phyloP scores from a whole-genome alignment of 148 eudicot genomes.

The Hydrangea macrophylla region DNA sequence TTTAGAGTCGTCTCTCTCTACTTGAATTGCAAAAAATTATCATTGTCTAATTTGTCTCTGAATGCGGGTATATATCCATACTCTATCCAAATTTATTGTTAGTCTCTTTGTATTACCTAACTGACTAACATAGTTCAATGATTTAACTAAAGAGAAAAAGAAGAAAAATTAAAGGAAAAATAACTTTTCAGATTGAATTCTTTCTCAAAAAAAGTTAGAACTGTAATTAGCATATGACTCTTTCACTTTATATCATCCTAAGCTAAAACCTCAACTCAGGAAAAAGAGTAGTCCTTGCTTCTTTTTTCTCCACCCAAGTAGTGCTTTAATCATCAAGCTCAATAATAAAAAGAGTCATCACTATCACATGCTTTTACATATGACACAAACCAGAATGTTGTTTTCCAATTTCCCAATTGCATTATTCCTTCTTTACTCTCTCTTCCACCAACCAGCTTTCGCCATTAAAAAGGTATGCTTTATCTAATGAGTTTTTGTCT shows the following conservation, averaged over 20 bases:
- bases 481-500: background rate
- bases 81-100: too few relatives aligned
- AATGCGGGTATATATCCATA: background rate
- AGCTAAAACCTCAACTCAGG: background rate
- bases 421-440: constrained; percentile 19
- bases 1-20: background rate
- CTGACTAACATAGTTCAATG: too few relatives aligned
- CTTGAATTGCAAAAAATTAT: too few relatives aligned
- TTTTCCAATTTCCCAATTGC: constrained; percentile 11
- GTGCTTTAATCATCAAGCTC: background rate
- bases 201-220: too few relatives aligned
- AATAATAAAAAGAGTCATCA: background rate
- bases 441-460: constrained; percentile 20
- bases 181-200: background rate
- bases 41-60: too few relatives aligned
- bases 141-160: too few relatives aligned
- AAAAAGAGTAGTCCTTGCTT: background rate
- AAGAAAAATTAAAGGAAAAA: background rate
- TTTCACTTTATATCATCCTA: background rate
- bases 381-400: constrained; percentile 16
- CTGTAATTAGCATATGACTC: background rate
- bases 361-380: background rate
- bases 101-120: too few relatives aligned
- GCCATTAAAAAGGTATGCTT: constrained; percentile 28
- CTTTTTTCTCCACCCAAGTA: background rate